Base-by-base conservation (phyloP, 495 filamentous ascomycete genomes). In the Daldinia childiae region DNA sequence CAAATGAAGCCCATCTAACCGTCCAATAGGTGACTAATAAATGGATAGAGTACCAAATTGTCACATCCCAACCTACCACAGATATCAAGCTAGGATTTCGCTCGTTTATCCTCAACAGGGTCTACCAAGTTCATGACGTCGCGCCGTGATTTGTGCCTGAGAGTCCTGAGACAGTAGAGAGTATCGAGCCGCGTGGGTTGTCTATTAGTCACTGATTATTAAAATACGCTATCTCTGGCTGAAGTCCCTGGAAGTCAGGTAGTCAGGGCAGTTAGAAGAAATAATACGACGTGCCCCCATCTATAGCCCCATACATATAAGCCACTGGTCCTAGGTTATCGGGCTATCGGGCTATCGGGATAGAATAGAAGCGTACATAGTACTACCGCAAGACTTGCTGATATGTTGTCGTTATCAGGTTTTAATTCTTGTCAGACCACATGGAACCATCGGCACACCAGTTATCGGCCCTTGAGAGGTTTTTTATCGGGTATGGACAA, bases 121-220 rank as follows among this genome's bases (percentile, higher is more conserved):
- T 58, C 39, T 9, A 57, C 65, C 56, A 73, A 62, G 57, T 65
- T 51, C 55, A 73, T 73, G 70, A 73, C 70, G 70, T 73, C 70
- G 65, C 70, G 55, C 51, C 39, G 60, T 62, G 51, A 55, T 62
- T 65, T 60, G 56, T 65, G 54, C 64, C 70, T 68, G 70, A 64
- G 38, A 58, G 24, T 19, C 38, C 2, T 24, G 39, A 54, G 38
- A 29, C 41, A 34, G 19, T 38, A 30, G 8, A 64, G 38, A 24
- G 48, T 29, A 24, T 59, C 27, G 24, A 60, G 50, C 17, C 41
- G 24, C 19, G 27, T 55, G 39, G 26, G n/a, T 14, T 68, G 48
- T 34, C 29, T 21, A 52, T 73, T 73, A 73, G 71, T 73, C 56
- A 73, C 21, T 21, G 62, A 73, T 69, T 65, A 73, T 69, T 68